These are phyloP conservation scores for Astrephomene gubernaculifera DNA, from an alignment of 139 green algal genomes.

Conservation along the genomic window DNA sequence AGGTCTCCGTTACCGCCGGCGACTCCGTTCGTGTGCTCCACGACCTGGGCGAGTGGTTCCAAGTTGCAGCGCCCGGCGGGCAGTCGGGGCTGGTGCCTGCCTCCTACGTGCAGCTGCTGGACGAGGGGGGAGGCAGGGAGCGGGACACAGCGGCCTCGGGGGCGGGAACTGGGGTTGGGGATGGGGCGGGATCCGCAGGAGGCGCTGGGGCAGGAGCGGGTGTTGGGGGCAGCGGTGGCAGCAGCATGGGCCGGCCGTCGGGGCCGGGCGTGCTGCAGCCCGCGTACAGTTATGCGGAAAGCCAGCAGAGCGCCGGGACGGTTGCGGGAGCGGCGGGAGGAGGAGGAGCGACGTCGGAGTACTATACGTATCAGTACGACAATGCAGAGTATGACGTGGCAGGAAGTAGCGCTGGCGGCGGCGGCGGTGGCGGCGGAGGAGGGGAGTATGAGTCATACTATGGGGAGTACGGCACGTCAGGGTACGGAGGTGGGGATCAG, in stretches of 20 bases:
- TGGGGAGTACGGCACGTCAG: neutral
- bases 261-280: neutral
- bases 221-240: too few relatives aligned
- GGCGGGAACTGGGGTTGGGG: too few relatives aligned
- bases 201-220: too few relatives aligned
- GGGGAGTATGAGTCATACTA: slow-evolving; percentile 23
- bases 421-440: too few relatives aligned
- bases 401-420: neutral
- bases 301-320: neutral
- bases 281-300: neutral
- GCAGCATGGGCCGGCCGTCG: too few relatives aligned
- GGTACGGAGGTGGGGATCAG: slow-evolving; percentile 12
- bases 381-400: slow-evolving; percentile 40
- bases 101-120: slow-evolving; percentile 47
- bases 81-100: slow-evolving; percentile 45
- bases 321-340: neutral
- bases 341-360: too few relatives aligned
- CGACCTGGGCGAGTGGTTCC: slow-evolving; percentile 62
- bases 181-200: too few relatives aligned
- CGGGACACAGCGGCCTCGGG: too few relatives aligned
- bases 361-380: slow-evolving; percentile 24
- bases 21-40: slow-evolving; percentile 45
- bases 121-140: too few relatives aligned
- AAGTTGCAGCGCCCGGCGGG: slow-evolving; percentile 32
- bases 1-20: slow-evolving; percentile 51